Base-by-base conservation (phyloP, 495 filamentous ascomycete genomes). In the Penicillium angulare region DNA sequence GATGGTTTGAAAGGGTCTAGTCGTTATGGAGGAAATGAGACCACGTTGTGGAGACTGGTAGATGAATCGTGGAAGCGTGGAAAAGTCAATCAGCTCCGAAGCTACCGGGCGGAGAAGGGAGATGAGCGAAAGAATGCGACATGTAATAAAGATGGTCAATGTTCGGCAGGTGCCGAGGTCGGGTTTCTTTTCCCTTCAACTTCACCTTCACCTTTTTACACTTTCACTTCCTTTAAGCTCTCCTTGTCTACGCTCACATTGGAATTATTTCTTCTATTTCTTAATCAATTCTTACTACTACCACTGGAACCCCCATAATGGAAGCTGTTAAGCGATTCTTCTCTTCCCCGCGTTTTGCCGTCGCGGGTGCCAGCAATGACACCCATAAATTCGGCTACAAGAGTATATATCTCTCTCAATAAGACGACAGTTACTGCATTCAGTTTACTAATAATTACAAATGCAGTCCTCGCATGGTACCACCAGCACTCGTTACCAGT, bases 331-430 rank as follows among this genome's bases (percentile, higher is more conserved):
- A 81, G 48, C 75, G 77, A 7, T 97, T 98, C 79, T 95, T 98
- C 78, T 77, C 79, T 21, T 87, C 88, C 15, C 80, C 87, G 27
- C 77, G 79, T 55, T 98, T 90, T 64, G 92, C 92, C 43, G 92
- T 98, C 34, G 90, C 92, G 29, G 92, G 92, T 52, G 93, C 93
- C 5, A 89, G 85, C 71, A 86, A 85, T 36, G 89, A 93, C 67
- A 70, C 88, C 41, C 68, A 74, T 52, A 96, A 96, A 65, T 97
- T 86, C 64, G 93, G 93, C n/a, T 88, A 95, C 73, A 92, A 92
- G 74, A 81, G 91, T 89, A 66, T 27, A 15, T 7, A 41, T 18
- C 12, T 12, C 6, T 20, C 8, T 15, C 31, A 21, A n/a, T 45
- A 40, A 31, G 33, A 39, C 9, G 48, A 9, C 33, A 16, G 36